A percentile compares a stretch with the other conserved stretches of the same genome.
These are phyloP conservation scores for Ziziphus jujuba DNA, from an alignment of 306 rosid species.

Conservation along the genomic window DNA sequence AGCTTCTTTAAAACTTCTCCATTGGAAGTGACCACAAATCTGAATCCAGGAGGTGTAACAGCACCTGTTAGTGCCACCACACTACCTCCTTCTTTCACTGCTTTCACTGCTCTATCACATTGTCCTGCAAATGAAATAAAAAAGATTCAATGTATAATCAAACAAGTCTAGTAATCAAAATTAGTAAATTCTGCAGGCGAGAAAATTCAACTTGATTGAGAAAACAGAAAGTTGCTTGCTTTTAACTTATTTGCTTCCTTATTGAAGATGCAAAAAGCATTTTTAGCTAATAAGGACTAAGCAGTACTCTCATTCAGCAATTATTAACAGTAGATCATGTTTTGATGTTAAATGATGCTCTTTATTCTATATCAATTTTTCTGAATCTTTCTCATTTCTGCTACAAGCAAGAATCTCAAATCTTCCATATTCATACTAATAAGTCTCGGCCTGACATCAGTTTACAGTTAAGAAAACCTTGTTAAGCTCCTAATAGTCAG, in stretches of 20 bases:
- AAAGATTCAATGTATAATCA: background rate
- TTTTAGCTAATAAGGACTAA: no score
- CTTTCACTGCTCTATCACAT: constrained; percentile 90
- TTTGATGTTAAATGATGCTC: no score
- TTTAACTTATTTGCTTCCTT: no score
- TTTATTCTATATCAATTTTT: no score
- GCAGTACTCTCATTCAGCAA: no score
- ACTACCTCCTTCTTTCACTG: constrained; percentile 80
- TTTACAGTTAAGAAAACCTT: background rate
- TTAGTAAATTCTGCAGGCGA: background rate
- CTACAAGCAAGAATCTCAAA: no score
- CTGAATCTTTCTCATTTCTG: no score
- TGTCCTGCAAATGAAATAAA: constrained; percentile 54
- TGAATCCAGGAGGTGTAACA: constrained; percentile 89
- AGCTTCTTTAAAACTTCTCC: constrained; percentile 80
- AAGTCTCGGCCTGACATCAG: background rate
- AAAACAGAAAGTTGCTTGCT: no score
- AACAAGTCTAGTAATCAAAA: background rate
- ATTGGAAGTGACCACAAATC: constrained; percentile 88
- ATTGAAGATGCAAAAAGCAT: no score
- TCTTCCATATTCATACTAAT: background rate
- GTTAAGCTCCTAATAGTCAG: background rate
- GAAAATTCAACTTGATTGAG: background rate
- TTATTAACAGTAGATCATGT: background rate
- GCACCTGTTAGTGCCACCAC: constrained; percentile 91